Conservation (phyloP, 441 rosid species). For the Euphorbia celastroides region DNA sequence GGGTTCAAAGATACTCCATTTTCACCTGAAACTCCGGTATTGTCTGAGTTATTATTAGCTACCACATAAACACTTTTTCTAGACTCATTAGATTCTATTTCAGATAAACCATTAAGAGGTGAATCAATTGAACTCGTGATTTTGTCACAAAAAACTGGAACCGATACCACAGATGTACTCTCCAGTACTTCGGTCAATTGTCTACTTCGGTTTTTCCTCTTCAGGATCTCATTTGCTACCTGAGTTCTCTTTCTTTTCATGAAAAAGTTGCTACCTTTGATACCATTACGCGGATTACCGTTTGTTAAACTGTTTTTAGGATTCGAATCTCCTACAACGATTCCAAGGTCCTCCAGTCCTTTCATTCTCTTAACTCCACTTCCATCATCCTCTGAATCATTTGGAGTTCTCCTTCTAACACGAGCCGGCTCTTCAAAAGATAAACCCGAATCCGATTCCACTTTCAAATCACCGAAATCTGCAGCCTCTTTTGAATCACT, state of each 20-base stretch:
- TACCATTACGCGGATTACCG: conserved; percentile 47
- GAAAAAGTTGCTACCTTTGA: conserved; percentile 44
- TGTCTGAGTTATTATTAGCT: conserved; percentile 58
- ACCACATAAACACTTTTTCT: conserved; percentile 40
- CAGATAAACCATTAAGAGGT: conserved; percentile 46
- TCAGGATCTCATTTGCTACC: conserved; percentile 58
- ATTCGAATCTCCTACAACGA: conserved; percentile 44
- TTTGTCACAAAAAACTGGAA: conserved; percentile 70
- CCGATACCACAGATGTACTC: conserved; percentile 80
- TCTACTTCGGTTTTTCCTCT: conserved; percentile 71
- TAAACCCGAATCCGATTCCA: conserved; percentile 24
- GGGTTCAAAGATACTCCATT: conserved; percentile 41
- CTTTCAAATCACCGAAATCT: not conserved
- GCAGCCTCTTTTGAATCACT: conserved; percentile 3
- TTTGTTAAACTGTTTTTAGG: conserved; percentile 38
- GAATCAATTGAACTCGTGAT: conserved; percentile 46
- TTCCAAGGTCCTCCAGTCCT: conserved; percentile 93
- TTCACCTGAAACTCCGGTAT: conserved; percentile 62
- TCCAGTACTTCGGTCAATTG: conserved; percentile 86
- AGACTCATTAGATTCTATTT: conserved; percentile 52
- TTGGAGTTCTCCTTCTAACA: conserved; percentile 72
- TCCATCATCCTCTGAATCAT: conserved; percentile 98
- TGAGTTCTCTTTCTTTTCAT: too few relatives aligned
- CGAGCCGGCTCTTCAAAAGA: conserved; percentile 60
- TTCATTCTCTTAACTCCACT: conserved; percentile 92